phyloP scores from a whole-genome alignment of 768 basidiomycete genomes.

The Suillus paluster region DNA sequence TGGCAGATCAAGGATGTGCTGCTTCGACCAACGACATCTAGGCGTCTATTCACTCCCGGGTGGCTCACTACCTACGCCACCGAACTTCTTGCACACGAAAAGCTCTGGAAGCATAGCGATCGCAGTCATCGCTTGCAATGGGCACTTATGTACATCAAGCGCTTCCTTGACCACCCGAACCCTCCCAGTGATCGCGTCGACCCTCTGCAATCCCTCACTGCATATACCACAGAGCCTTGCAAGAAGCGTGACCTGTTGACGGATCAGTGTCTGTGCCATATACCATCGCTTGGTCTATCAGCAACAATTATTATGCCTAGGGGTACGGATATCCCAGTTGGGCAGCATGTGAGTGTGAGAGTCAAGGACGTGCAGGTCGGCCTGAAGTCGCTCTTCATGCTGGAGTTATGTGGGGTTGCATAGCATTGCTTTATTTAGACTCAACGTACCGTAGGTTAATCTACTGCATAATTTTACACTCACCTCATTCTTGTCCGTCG shows the following conservation, averaged over 20 bases:
- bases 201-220: constrained; percentile 34
- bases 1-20: constrained; percentile 93
- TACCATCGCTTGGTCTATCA: constrained; percentile 30
- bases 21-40: constrained; percentile 39
- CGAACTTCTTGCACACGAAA: constrained; percentile 43
- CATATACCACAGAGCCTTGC: constrained; percentile 23
- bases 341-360: constrained; percentile 30
- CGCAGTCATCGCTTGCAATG: constrained; percentile 44
- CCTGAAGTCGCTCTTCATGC: constrained; percentile 3
- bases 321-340: constrained; percentile 22
- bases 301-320: constrained; percentile 19
- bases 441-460: background rate
- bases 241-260: constrained; percentile 5
- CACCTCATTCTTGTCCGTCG: constrained; percentile 9
- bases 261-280: constrained; percentile 25
- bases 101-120: constrained; percentile 32
- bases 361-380: constrained; percentile 36
- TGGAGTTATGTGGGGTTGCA: constrained; percentile 4
- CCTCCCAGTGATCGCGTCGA: constrained; percentile 22
- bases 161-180: constrained; percentile 37
- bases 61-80: constrained; percentile 50
- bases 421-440: background rate
- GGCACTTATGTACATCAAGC: constrained; percentile 43
- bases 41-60: constrained; percentile 48
- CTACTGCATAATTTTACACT: background rate